Conservation (phyloP, 2,329 filamentous ascomycete species). For the Penicillium fuscoglaucum region DNA sequence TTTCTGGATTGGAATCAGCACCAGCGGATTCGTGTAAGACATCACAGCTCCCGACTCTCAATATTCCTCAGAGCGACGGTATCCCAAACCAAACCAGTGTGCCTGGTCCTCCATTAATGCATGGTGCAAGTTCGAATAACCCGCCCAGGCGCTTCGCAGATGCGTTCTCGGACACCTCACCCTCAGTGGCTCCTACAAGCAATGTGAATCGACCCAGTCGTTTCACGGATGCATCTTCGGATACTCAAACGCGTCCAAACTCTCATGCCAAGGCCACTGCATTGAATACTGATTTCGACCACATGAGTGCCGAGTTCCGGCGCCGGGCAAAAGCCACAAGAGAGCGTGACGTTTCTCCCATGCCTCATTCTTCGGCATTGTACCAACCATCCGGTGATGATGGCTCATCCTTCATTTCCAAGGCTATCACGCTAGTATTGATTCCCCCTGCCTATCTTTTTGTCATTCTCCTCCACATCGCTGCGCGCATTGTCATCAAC, state of each 20-base stretch:
- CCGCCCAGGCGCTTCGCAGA: not conserved
- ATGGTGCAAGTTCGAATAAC: not conserved
- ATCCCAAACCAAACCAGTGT: not conserved
- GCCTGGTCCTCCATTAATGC: not conserved
- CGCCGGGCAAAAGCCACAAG: conserved; percentile 58
- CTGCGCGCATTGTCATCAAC: conserved; percentile 65
- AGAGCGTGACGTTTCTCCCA: conserved; percentile 62
- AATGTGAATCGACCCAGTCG: not conserved
- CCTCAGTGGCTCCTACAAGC: conserved; percentile 1
- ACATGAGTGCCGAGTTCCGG: conserved; percentile 43
- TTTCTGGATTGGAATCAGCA: not conserved
- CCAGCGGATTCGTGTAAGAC: not conserved
- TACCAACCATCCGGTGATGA: conserved; percentile 56
- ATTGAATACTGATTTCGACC: conserved; percentile 27
- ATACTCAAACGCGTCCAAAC: not conserved
- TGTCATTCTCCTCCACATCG: conserved; percentile 76
- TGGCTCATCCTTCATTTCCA: conserved; percentile 68
- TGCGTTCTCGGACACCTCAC: conserved; percentile 1
- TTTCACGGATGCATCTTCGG: conserved; percentile 7
- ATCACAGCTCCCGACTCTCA: not conserved
- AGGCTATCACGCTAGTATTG: conserved; percentile 73
- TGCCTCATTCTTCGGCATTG: conserved; percentile 68
- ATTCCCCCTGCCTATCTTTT: conserved; percentile 79
- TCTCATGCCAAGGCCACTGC: conserved; percentile 32
- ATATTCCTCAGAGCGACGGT: not conserved